Evolutionary conservation across 2,329 filamentous ascomycete species (phyloP).

Genomic region (Epichloe sibirici): DNA sequence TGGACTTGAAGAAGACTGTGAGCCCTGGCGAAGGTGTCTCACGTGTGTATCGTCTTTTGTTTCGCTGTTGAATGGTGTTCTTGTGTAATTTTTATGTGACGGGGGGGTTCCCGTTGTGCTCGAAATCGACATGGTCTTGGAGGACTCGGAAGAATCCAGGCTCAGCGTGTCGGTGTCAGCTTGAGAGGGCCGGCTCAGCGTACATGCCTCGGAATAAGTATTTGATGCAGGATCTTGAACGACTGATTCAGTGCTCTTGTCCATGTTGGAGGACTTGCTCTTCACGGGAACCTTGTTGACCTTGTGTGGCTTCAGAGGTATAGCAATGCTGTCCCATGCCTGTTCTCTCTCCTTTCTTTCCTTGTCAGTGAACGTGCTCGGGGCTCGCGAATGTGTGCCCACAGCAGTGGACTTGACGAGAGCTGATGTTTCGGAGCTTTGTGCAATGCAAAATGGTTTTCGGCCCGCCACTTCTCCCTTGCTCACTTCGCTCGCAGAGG

Average conservation of each 20-base stretch:
- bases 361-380: slow-evolving; percentile 17
- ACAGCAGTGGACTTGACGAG: not conserved
- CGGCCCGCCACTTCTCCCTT: not conserved
- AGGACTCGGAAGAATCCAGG: not conserved
- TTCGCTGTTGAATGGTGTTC: not conserved
- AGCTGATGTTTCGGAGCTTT: not conserved
- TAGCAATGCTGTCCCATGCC: slow-evolving; percentile 22
- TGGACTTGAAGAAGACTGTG: not conserved
- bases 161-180: not conserved
- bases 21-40: not conserved
- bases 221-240: not conserved
- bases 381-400: slow-evolving; percentile 5
- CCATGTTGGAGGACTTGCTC: not conserved
- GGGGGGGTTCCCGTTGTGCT: slow-evolving; percentile 1
- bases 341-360: slow-evolving; percentile 19
- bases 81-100: not conserved
- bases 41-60: not conserved
- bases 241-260: not conserved
- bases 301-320: slow-evolving; percentile 18
- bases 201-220: not conserved
- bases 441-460: not conserved
- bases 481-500: not conserved
- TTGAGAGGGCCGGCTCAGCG: not conserved
- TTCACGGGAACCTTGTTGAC: not conserved
- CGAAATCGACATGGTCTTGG: slow-evolving; percentile 1